Conservation (phyloP, 148 eudicot genomes). For the Amaranthus cruentus region DNA sequence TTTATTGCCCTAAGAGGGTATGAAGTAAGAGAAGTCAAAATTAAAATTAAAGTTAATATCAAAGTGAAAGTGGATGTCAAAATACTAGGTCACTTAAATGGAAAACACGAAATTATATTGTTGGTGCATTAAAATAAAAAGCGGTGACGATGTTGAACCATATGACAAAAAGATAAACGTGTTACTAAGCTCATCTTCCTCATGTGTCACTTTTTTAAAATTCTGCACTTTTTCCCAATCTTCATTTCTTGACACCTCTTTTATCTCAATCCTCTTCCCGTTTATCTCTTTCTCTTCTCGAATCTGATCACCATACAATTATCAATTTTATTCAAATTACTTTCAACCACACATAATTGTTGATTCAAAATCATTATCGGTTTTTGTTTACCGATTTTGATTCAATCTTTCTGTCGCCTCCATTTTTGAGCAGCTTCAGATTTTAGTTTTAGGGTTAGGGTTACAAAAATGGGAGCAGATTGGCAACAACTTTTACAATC, state of each 20-base stretch:
- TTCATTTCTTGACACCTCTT: slow-evolving; percentile 4
- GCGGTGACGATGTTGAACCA: background rate
- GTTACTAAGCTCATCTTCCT: background rate
- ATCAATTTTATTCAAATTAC: background rate
- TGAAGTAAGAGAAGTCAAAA: too few relatives aligned
- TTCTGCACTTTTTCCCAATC: background rate
- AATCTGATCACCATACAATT: too few relatives aligned
- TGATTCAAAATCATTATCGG: background rate
- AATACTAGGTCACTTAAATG: too few relatives aligned
- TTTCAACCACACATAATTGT: too few relatives aligned
- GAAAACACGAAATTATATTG: too few relatives aligned
- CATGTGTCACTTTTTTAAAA: too few relatives aligned
- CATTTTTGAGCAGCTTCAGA: background rate
- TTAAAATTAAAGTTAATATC: too few relatives aligned
- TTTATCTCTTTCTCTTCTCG: background rate
- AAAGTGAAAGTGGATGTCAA: too few relatives aligned
- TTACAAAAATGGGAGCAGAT: slow-evolving; percentile 40
- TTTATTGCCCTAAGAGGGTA: too few relatives aligned
- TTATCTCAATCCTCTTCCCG: background rate
- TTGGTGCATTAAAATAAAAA: background rate
- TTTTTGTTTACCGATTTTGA: slow-evolving; percentile 5
- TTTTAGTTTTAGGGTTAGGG: slow-evolving; percentile 11
- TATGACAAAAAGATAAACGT: background rate
- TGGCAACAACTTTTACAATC: slow-evolving; percentile 68
- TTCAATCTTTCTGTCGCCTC: background rate